Percentiles rank a stretch among this genome's conserved stretches.
Conservation (phyloP, 257 asterid genomes). For the Nemophila menziesii region DNA sequence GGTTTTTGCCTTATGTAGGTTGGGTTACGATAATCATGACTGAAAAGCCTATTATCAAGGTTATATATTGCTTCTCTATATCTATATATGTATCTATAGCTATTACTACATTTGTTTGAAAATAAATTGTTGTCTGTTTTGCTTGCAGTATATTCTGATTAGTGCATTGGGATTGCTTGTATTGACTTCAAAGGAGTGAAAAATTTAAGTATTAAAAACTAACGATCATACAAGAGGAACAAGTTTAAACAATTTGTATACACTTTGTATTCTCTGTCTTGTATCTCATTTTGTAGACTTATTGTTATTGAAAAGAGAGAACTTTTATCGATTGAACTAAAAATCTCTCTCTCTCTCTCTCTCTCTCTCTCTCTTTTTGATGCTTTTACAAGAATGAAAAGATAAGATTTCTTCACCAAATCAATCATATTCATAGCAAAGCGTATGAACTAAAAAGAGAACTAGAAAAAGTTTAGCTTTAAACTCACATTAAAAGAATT, state of each 20-base stretch:
- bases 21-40: conserved; percentile 99
- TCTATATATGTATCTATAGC: no score
- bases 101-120: no score
- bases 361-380: neutral
- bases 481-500: no score
- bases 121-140: conserved; percentile 4
- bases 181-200: conserved; percentile 71
- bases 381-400: no score
- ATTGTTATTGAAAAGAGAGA: neutral
- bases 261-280: no score
- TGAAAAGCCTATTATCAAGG: conserved; percentile 97
- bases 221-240: no score
- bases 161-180: conserved; percentile 91
- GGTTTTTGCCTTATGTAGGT: conserved; percentile 96
- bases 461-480: no score
- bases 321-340: neutral
- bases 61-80: conserved; percentile 16
- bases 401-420: no score
- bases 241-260: no score
- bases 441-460: no score
- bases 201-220: neutral
- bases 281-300: neutral
- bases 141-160: conserved; percentile 73
- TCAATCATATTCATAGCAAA: no score
- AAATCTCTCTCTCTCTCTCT: neutral